Conservation (phyloP, 129 eudicot species). For the Arctium lappa region DNA sequence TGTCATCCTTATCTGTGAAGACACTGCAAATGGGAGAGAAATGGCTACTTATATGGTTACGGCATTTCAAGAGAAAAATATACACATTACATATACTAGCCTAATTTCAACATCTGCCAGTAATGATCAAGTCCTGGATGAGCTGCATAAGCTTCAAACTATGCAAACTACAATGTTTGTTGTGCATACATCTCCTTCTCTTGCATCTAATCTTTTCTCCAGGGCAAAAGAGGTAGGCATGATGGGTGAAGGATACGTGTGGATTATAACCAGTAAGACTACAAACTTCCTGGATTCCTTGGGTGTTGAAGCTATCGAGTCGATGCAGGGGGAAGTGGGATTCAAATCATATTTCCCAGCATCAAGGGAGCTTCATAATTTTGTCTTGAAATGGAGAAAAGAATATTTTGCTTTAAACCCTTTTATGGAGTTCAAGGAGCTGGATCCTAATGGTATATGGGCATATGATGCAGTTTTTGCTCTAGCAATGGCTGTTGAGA, state of each 20-base stretch:
- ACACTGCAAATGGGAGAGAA: constrained; percentile 26
- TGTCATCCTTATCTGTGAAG: constrained; percentile 38
- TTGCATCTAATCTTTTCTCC: constrained; percentile 28
- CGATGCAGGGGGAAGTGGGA: constrained; percentile 50
- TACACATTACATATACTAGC: constrained; percentile 18
- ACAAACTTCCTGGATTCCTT: constrained; percentile 8
- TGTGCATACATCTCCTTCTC: constrained; percentile 35
- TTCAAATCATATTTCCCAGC: constrained; percentile 39
- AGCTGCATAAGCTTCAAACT: constrained; percentile 30
- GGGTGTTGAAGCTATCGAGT: constrained; percentile 18
- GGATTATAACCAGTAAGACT: constrained; percentile 46
- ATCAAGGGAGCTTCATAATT: constrained; percentile 22
- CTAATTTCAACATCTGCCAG: constrained; percentile 26
- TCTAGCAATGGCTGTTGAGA: constrained; percentile 46
- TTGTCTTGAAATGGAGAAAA: constrained; percentile 33
- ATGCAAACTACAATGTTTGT: constrained; percentile 27
- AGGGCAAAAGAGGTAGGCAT: constrained; percentile 32
- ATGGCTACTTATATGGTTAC: constrained; percentile 8
- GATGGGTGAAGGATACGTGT: constrained; percentile 49
- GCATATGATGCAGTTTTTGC: constrained; percentile 57
- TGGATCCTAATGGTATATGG: constrained; percentile 32
- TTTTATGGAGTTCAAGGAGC: constrained; percentile 8
- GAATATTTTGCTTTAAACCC: neutral
- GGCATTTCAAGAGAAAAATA: constrained; percentile 18
- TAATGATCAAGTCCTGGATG: constrained; percentile 21